These are phyloP conservation scores for Penicillium riverlandense DNA, from an alignment of 495 filamentous ascomycete species.

Conservation along the genomic window DNA sequence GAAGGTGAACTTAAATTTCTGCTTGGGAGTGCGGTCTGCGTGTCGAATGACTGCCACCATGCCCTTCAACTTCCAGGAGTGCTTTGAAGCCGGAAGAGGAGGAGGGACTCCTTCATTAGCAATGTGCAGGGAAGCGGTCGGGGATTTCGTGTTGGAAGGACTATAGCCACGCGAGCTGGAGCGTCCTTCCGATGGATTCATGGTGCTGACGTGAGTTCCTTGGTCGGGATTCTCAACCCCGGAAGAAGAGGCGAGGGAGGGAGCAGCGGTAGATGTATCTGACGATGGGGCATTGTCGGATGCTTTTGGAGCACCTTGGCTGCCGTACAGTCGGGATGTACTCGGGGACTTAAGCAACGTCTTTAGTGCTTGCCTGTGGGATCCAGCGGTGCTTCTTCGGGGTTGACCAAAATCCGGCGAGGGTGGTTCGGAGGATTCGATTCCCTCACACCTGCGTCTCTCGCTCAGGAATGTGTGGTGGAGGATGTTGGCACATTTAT, in stretches of 20 bases:
- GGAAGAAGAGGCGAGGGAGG: slow-evolving; percentile 45
- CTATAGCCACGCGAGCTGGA: slow-evolving; percentile 17
- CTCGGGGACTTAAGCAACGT: slow-evolving; percentile 60
- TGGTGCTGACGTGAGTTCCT: slow-evolving; percentile 9
- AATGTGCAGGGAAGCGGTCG: slow-evolving; percentile 21
- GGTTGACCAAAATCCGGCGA: slow-evolving; percentile 23
- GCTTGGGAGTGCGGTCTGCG: slow-evolving; percentile 94
- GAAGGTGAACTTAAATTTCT: slow-evolving; percentile 99
- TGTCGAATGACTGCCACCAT: slow-evolving; percentile 95
- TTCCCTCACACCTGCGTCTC: slow-evolving; percentile 47
- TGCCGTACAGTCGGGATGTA: slow-evolving; percentile 50
- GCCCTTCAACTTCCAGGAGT: slow-evolving; percentile 97
- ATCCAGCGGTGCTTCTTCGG: slow-evolving; percentile 22
- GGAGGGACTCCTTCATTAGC: slow-evolving; percentile 22
- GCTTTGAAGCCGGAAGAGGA: slow-evolving; percentile 82
- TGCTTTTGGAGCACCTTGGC: slow-evolving; percentile 30
- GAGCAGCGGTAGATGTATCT: slow-evolving; percentile 32
- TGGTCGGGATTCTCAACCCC: slow-evolving; percentile 32
- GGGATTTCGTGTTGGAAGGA: slow-evolving; percentile 24
- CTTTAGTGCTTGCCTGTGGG: slow-evolving; percentile 43
- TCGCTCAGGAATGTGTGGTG: slow-evolving; percentile 80
- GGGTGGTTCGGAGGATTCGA: slow-evolving; percentile 26
- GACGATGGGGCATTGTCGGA: slow-evolving; percentile 33
- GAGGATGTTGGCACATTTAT: slow-evolving; percentile 78
- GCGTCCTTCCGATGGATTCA: slow-evolving; percentile 17